Percentiles rank a stretch among this genome's conserved stretches.
Evolutionary conservation across 78 protist species (phyloP).

Genomic region (Emiliania huxleyi): DNA sequence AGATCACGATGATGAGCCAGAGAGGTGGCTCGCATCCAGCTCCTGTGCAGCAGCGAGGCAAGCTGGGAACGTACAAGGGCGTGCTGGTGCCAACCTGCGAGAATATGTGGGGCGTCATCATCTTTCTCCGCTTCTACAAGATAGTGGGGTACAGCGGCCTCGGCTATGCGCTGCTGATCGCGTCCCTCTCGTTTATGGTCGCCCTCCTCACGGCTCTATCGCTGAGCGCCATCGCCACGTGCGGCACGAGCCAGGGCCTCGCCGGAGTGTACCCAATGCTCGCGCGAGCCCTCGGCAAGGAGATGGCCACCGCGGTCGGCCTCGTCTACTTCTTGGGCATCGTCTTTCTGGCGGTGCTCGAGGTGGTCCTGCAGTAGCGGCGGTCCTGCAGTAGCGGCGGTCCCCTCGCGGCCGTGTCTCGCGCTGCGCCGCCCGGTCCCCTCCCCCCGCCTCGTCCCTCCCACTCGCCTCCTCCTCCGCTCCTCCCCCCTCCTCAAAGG

Average conservation of each 20-base stretch:
- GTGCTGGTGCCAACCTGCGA: constrained; percentile 2
- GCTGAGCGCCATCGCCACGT: constrained; percentile 59
- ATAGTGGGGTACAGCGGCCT: constrained; percentile 40
- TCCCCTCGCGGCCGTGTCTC: too few relatives aligned
- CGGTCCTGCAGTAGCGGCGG: too few relatives aligned
- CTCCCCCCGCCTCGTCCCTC: too few relatives aligned
- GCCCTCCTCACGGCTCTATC: constrained; percentile 44
- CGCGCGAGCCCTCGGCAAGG: background rate
- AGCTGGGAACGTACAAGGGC: background rate
- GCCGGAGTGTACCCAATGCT: background rate
- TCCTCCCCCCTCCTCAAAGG: background rate
- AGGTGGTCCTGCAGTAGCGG: background rate
- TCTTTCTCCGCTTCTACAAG: constrained; percentile 43
- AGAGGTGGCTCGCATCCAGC: too few relatives aligned
- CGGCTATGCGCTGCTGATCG: background rate
- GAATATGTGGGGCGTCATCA: constrained; percentile 47
- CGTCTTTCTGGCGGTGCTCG: constrained; percentile 27
- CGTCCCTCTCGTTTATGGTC: background rate
- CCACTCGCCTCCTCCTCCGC: background rate
- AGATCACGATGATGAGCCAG: too few relatives aligned
- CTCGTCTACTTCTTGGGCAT: constrained; percentile 36
- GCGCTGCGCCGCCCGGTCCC: too few relatives aligned
- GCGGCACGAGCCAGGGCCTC: background rate
- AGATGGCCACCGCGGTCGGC: background rate
- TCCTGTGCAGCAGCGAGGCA: too few relatives aligned